A percentile compares a stretch with the other conserved stretches of the same genome.
phyloP scores from a whole-genome alignment of 306 rosid species.

The Prunus mira region DNA sequence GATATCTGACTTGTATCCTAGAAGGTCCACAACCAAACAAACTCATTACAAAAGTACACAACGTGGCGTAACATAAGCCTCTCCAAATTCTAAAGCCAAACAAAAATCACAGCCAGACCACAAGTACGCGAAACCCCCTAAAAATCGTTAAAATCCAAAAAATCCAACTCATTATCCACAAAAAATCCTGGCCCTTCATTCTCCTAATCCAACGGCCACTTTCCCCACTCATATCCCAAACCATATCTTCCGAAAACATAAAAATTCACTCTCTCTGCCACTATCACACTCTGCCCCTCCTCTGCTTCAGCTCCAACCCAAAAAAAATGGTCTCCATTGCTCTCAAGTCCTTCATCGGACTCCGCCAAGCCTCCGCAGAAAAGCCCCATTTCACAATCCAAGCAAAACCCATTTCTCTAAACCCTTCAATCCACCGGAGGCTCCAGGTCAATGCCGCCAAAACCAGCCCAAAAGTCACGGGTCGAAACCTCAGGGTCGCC shows the following conservation, averaged over 20 bases:
- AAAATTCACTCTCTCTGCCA: not conserved
- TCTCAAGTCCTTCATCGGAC: conserved; percentile 83
- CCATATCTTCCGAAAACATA: conserved; percentile 49
- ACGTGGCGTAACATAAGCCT: conserved; percentile 52
- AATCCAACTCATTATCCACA: conserved; percentile 47
- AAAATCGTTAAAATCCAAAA: not conserved
- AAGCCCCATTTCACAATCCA: conserved; percentile 38
- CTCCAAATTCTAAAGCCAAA: not conserved
- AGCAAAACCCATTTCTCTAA: conserved; percentile 12
- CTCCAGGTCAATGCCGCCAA: conserved; percentile 51
- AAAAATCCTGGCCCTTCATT: conserved; percentile 35
- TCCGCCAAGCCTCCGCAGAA: conserved; percentile 71
- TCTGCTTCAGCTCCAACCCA: not conserved
- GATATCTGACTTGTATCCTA: not conserved
- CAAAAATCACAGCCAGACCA: not conserved
- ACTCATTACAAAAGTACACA: not conserved
- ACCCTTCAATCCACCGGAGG: conserved; percentile 26
- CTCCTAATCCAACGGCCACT: conserved; percentile 40
- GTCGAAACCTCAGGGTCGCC: conserved; percentile 84
- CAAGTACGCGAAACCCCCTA: not conserved
- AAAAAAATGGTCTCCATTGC: conserved; percentile 68
- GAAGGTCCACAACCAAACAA: not conserved
- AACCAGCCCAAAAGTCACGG: conserved; percentile 63
- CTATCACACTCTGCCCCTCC: conserved; percentile 1
- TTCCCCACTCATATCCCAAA: conserved; percentile 34